These are phyloP conservation scores for Exophiala bonariae DNA, from an alignment of 2,329 filamentous ascomycete genomes.

Conservation along the genomic window DNA sequence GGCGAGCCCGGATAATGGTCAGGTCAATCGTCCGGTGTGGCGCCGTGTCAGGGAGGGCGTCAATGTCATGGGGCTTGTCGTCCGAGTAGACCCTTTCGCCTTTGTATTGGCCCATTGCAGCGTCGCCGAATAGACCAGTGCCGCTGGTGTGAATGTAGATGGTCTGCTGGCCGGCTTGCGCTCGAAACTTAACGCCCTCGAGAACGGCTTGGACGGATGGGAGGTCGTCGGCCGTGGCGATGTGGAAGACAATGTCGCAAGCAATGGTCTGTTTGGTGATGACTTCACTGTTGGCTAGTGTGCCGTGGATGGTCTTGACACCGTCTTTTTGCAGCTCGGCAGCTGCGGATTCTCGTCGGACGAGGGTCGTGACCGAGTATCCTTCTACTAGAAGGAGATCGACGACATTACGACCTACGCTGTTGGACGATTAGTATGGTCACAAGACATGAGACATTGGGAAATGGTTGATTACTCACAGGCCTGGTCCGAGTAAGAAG, in stretches of 20 bases:
- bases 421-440: no score
- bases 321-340: constrained; percentile 30
- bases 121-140: constrained; percentile 42
- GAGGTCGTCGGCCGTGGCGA: constrained; percentile 50
- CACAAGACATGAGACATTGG: no score
- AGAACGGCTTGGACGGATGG: constrained; percentile 47
- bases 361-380: constrained; percentile 44
- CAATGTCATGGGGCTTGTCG: constrained; percentile 38
- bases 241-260: constrained; percentile 48
- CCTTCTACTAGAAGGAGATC: constrained; percentile 44
- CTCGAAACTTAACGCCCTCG: constrained; percentile 41
- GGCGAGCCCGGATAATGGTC: constrained; percentile 38
- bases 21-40: constrained; percentile 50
- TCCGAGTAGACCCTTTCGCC: constrained; percentile 46
- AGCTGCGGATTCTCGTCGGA: constrained; percentile 17
- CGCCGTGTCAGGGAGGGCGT: constrained; percentile 42
- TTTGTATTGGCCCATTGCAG: constrained; percentile 34
- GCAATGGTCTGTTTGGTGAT: constrained; percentile 38
- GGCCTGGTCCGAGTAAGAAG: no score
- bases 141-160: constrained; percentile 46
- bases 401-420: no score
- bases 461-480: no score
- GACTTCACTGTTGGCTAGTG: constrained; percentile 40
- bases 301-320: constrained; percentile 38
- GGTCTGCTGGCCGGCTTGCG: constrained; percentile 36